Evolutionary conservation across 2,329 filamentous ascomycete species (phyloP).

Genomic region (Talaromyces sp.): DNA sequence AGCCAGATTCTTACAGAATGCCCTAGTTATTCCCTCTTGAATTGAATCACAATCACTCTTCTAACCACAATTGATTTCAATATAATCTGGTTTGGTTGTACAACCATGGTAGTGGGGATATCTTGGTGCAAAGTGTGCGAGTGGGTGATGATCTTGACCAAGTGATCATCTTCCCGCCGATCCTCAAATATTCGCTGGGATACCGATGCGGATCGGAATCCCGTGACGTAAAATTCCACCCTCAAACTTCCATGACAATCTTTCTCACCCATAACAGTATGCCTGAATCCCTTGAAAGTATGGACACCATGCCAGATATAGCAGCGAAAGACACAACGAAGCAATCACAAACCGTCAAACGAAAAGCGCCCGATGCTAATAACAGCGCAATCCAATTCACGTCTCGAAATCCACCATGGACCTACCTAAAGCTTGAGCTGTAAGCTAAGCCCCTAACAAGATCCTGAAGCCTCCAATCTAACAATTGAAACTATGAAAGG

Average conservation of each 20-base stretch:
- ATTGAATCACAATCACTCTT: too few relatives aligned
- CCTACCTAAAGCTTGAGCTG: conserved; percentile 48
- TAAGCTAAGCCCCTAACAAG: conserved; percentile 21
- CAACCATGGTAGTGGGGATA: too few relatives aligned
- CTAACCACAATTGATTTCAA: too few relatives aligned
- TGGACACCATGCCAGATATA: neutral
- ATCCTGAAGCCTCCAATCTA: conserved; percentile 1
- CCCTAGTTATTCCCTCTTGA: too few relatives aligned
- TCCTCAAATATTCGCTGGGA: too few relatives aligned
- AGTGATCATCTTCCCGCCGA: too few relatives aligned
- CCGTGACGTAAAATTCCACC: conserved; percentile 7
- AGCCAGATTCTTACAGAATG: too few relatives aligned
- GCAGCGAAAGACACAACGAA: neutral
- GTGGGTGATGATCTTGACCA: too few relatives aligned
- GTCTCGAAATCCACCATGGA: conserved; percentile 48
- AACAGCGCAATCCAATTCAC: conserved; percentile 36
- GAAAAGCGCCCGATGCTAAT: conserved; percentile 27
- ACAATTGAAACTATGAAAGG: conserved; percentile 15
- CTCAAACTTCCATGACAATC: neutral
- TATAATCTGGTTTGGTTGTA: too few relatives aligned
- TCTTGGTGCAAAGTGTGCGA: too few relatives aligned
- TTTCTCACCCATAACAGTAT: conserved; percentile 1
- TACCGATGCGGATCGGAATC: neutral
- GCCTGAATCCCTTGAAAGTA: neutral
- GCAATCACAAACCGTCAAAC: conserved; percentile 20